Evolutionary conservation across 2,329 filamentous ascomycete species (phyloP).

Genomic region (Talaromyces funiculosus): DNA sequence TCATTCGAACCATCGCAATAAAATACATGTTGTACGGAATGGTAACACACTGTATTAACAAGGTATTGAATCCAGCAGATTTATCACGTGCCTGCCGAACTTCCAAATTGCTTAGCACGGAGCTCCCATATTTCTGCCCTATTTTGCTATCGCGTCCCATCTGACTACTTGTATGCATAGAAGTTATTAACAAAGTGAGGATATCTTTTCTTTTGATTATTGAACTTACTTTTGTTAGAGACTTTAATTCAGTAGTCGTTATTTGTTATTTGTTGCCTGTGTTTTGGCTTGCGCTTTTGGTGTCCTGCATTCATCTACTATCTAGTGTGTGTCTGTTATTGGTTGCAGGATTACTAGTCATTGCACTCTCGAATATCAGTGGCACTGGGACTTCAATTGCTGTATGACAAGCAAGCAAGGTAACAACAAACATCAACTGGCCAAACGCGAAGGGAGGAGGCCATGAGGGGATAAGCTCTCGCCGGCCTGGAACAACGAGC

Average conservation of each 20-base stretch:
- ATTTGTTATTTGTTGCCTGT: neutral
- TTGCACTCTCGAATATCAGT: neutral
- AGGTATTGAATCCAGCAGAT: neutral
- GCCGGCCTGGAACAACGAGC: constrained; percentile 4
- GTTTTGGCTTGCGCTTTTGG: neutral
- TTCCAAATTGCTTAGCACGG: constrained; percentile 10
- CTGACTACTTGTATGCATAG: neutral
- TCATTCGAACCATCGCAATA: neutral
- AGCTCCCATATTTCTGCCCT: constrained; percentile 10
- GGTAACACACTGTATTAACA: neutral
- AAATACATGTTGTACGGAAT: constrained; percentile 1
- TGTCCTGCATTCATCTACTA: neutral
- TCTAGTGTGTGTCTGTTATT: neutral
- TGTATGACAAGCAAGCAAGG: neutral
- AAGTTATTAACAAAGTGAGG: neutral
- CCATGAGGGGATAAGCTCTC: constrained; percentile 13
- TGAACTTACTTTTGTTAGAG: too few relatives aligned
- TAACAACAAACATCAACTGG: neutral
- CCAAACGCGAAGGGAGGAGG: neutral
- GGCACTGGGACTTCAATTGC: neutral
- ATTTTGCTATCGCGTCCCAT: constrained; percentile 1
- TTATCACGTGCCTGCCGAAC: constrained; percentile 9
- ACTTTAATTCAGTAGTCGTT: too few relatives aligned
- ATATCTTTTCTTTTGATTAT: neutral
- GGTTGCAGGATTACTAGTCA: neutral